Base-by-base conservation (phyloP, 169 alveolate genomes). In the Eimeria sp. region DNA sequence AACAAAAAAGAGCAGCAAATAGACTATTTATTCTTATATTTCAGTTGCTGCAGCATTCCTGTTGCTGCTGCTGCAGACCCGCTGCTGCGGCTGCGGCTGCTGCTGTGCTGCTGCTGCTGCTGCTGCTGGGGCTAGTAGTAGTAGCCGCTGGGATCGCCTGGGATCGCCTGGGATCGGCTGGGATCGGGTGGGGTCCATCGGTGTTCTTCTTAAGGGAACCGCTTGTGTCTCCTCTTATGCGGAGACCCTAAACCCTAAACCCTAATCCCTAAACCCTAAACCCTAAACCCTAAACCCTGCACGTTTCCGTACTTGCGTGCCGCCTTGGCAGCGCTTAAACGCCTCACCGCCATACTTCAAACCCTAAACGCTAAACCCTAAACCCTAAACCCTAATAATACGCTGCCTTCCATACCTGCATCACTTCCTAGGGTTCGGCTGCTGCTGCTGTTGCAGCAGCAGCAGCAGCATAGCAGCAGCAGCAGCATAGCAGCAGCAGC, bases 381-480 rank as follows among this genome's bases (percentile, higher is more conserved):
- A 65, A 65, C 75, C 75, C 16, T 65, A 65, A 65, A 65, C 75
- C 75, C 34, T 65, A 65, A 65, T 18, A 65, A 11, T 65, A 25
- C 75, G 75, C 34, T 65, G 75, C 43, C 75, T 65, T 65, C 75
- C 75, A 25, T 18, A 65, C 30, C 75, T n/a, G n/a, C 75, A 25
- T 16, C 75, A n/a, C 43, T 16, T 65, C 75, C 11, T 65, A n/a
- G 75, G 75, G 13, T n/a, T n/a, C n/a, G 34, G 30, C 75, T 11
- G 51, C 84, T 73, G 84, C 84, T 27, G 84, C 51, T 73, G 84
- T 73, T 73, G 84, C 84, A 73, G 84, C 84, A 73, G 84, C 84
- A 65, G 61, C 61, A 54, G 61, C 61, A 54, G 61, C 61, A 54
- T 34, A 54, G 61, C 61, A 54, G n/a, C 75, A 65, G 75, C 75